These are phyloP conservation scores for Porogramme epimiltina DNA, from an alignment of 1,284 basidiomycete genomes.

Conservation along the genomic window DNA sequence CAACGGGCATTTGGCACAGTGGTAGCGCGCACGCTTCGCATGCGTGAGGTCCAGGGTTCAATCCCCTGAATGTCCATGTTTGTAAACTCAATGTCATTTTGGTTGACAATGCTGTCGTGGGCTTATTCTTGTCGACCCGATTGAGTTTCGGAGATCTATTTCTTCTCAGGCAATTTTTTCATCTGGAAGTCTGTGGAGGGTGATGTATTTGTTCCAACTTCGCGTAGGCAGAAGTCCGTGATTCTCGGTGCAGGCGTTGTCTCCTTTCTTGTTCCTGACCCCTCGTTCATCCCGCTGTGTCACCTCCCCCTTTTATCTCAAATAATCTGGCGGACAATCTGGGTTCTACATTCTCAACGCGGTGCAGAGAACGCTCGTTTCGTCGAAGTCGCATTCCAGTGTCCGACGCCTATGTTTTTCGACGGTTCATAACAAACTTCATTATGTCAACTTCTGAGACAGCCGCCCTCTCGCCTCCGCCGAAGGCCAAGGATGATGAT, in stretches of 20 bases:
- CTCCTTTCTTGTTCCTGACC: neutral
- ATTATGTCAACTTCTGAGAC: constrained; percentile 18
- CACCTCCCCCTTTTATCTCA: neutral
- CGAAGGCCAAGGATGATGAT: neutral
- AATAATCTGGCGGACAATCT: constrained; percentile 11
- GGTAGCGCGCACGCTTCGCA: constrained; percentile 25
- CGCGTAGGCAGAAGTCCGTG: too few species aligned
- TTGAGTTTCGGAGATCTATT: too few species aligned
- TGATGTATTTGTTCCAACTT: too few species aligned
- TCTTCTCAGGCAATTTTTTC: too few species aligned
- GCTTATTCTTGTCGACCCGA: too few species aligned
- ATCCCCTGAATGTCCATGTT: constrained; percentile 17
- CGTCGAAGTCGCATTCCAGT: constrained; percentile 17
- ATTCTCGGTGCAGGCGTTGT: too few species aligned
- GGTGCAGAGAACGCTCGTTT: constrained; percentile 19
- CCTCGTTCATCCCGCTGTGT: too few species aligned
- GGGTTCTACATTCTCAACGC: constrained; percentile 12
- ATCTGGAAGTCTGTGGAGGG: too few species aligned
- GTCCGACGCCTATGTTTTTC: constrained; percentile 24
- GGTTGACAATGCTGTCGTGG: neutral
- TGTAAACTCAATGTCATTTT: neutral
- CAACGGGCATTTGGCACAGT: constrained; percentile 22
- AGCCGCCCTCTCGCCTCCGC: neutral
- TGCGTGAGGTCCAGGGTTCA: constrained; percentile 24
- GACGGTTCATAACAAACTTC: constrained; percentile 20